Conservation (phyloP, 208 protist species). For the Acanthamoeba royreba region DNA sequence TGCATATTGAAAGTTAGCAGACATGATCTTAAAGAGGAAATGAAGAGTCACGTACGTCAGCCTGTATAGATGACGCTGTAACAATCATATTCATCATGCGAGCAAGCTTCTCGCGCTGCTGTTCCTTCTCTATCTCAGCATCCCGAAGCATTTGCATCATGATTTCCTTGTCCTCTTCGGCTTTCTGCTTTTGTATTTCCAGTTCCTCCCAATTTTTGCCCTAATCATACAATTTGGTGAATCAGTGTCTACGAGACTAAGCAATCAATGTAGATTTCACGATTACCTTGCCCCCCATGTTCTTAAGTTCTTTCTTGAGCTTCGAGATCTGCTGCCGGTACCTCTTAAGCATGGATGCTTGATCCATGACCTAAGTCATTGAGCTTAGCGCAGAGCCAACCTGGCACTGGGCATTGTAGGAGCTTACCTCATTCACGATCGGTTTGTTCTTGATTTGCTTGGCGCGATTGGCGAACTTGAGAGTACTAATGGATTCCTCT, state of each 20-base stretch:
- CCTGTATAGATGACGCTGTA: background rate
- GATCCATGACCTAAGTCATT: conserved; percentile 48
- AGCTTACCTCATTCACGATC: conserved; percentile 75
- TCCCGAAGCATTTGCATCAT: conserved; percentile 30
- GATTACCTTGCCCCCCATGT: conserved; percentile 20
- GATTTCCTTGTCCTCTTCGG: conserved; percentile 35
- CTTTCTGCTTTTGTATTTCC: background rate
- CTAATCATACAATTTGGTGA: background rate
- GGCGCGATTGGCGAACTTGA: conserved; percentile 81
- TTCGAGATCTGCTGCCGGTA: conserved; percentile 53
- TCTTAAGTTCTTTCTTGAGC: conserved; percentile 46
- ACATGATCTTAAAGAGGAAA: background rate
- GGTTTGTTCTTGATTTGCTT: conserved; percentile 81
- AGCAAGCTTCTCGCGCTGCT: conserved; percentile 41
- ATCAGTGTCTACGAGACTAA: background rate
- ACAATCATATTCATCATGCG: conserved; percentile 30
- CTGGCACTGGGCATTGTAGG: no score
- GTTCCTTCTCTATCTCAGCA: background rate
- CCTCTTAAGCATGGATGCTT: conserved; percentile 45
- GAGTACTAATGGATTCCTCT: conserved; percentile 62
- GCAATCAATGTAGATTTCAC: no score
- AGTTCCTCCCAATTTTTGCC: conserved; percentile 20
- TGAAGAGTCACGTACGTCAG: background rate
- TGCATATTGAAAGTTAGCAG: background rate
- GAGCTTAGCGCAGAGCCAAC: background rate